Percentiles rank a stretch among this genome's conserved stretches.
These are phyloP conservation scores for Pestalotiopsis sp. DNA, from an alignment of 2,329 filamentous ascomycete genomes.

Conservation along the genomic window DNA sequence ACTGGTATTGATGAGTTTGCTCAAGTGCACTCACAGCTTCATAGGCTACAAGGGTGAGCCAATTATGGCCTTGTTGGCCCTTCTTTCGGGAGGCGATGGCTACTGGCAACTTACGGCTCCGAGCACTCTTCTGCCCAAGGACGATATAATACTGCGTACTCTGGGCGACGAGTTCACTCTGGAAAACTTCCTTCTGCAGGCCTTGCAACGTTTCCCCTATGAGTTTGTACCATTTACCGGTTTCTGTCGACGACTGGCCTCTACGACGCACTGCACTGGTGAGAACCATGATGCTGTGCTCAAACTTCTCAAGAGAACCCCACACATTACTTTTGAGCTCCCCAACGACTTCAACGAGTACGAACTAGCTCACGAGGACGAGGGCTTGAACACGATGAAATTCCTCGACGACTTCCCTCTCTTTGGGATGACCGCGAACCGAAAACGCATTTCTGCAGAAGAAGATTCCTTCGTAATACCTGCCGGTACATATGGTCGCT, in stretches of 20 bases:
- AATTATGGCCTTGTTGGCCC: constrained; percentile 65
- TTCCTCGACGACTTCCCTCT: constrained; percentile 67
- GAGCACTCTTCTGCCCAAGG: constrained; percentile 38
- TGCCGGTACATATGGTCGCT: constrained; percentile 66
- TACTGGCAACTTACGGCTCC: constrained; percentile 56
- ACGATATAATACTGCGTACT: constrained; percentile 42
- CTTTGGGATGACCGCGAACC: constrained; percentile 53
- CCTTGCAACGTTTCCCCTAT: constrained; percentile 80
- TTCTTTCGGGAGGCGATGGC: constrained; percentile 58
- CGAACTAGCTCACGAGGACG: constrained; percentile 79
- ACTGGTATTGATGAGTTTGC: constrained; percentile 67
- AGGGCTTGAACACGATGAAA: constrained; percentile 78
- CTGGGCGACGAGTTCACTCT: constrained; percentile 60
- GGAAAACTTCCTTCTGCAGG: constrained; percentile 64
- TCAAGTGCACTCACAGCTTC: constrained; percentile 67
- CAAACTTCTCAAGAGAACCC: constrained; percentile 68
- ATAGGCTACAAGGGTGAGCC: constrained; percentile 76
- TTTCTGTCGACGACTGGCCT: constrained; percentile 69
- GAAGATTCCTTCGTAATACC: constrained; percentile 64
- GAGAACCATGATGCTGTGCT: constrained; percentile 52
- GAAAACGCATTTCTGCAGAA: constrained; percentile 45
- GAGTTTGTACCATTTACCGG: constrained; percentile 80
- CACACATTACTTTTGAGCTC: constrained; percentile 78
- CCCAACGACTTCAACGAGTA: constrained; percentile 74
- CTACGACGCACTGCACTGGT: constrained; percentile 37